phyloP scores from a whole-genome alignment of 2,329 filamentous ascomycete genomes.

The Claviceps sp. region DNA sequence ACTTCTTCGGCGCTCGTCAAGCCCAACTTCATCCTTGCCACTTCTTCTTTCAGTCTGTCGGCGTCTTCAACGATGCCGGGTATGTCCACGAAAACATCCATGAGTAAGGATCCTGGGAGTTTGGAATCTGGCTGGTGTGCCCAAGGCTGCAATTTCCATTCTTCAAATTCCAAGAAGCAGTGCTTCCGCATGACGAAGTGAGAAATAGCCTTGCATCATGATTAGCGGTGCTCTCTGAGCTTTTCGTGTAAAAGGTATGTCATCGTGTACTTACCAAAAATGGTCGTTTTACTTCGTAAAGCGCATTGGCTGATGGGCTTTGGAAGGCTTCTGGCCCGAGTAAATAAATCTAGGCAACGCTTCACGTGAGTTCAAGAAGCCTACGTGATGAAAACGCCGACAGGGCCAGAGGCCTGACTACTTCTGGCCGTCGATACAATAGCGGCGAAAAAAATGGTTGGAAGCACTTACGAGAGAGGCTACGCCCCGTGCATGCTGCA shows the following conservation, averaged over 20 bases:
- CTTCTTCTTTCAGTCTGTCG: constrained; percentile 1
- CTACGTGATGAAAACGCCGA: no score
- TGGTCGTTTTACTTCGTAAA: constrained; percentile 6
- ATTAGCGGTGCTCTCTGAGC: neutral
- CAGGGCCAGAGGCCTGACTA: no score
- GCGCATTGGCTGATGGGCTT: constrained; percentile 2
- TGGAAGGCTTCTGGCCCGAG: constrained; percentile 5
- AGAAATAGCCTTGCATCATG: constrained; percentile 1
- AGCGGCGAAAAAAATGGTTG: no score
- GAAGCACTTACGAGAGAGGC: constrained; percentile 1
- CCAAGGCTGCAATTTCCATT: constrained; percentile 5
- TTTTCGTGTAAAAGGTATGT: neutral
- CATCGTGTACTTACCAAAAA: neutral
- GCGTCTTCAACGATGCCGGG: constrained; percentile 5
- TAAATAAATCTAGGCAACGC: constrained; percentile 1
- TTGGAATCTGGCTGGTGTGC: neutral
- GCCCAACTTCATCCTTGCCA: neutral
- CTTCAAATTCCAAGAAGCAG: constrained; percentile 3
- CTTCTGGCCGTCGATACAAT: no score
- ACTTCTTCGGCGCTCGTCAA: neutral
- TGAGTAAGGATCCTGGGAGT: constrained; percentile 4
- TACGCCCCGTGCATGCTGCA: constrained; percentile 3
- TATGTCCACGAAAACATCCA: constrained; percentile 7
- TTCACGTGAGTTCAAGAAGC: no score
- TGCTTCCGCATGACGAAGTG: constrained; percentile 6